Base-by-base conservation (phyloP, 305 asterid species). In the Fraxinus ornus region DNA sequence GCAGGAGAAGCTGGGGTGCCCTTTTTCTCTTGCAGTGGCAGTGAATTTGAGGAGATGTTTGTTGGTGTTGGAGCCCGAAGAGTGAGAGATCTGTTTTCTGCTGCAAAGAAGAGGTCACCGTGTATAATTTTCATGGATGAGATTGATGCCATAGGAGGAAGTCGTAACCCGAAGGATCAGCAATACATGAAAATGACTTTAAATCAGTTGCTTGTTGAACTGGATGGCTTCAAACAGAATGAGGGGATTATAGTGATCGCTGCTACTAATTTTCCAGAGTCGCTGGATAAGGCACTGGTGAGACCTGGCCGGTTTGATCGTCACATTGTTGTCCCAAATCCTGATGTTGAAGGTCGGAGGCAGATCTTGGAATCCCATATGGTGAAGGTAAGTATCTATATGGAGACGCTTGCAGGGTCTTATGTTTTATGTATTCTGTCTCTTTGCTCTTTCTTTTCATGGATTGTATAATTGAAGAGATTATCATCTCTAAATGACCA, bases 1-100 rank as follows among this genome's bases (percentile, higher is more conserved):
- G 97, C 98, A 21, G 97, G 98, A 81, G 98, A 94, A 90, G 98
- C 98, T 55, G 92, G 97, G 9, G 98, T 94, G 77, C 98, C 98
- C 4, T 94, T 94, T 82, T 94, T 92, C 85, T 94, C 95, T 19
- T 93, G 97, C 90, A 94, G 97, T 78, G 98, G 98, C 66, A 94
- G 98, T 88, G 97, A 94, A 83, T 93, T 94, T 81, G 98, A 94
- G 83, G 97, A 94, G 85, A 93, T 93, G 98, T 93, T 93, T 91
- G 98, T 94, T 77, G 98, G 98, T 75, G 97, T 94, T 77, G 98
- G 98, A 39, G 98, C 98, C 7, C 93, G 97, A 21, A 90, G 98
- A 84, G 98, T 94, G 85, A 86, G 98, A 86, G 95, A 91, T 86
- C 94, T 94, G 52, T 94, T 94, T 83, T 87, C 97, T 81, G 98